phyloP scores from a whole-genome alignment of 805 yeast genomes.

The Limtongia smithiae region DNA sequence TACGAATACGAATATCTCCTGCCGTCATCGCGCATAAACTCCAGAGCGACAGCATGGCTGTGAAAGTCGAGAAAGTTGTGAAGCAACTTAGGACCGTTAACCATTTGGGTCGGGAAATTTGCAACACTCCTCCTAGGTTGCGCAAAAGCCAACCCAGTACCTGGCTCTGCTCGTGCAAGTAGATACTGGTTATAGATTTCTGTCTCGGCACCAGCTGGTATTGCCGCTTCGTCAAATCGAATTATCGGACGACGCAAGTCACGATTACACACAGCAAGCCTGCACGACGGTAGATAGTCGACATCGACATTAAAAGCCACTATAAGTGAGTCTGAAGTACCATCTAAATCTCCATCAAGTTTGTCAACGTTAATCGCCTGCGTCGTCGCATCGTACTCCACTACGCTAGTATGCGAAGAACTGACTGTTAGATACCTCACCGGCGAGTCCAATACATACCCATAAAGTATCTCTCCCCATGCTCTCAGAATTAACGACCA shows the following conservation, averaged over 20 bases:
- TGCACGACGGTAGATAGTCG: not conserved
- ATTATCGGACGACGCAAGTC: not conserved
- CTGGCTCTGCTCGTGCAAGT: no score
- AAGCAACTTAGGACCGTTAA: slow-evolving; percentile 13
- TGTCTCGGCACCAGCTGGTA: no score
- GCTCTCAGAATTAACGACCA: not conserved
- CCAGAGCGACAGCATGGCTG: slow-evolving; percentile 8
- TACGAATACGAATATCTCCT: slow-evolving; percentile 5
- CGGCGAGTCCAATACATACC: slow-evolving; percentile 2
- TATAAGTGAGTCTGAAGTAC: no score
- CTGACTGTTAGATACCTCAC: slow-evolving; percentile 4
- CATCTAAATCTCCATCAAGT: no score
- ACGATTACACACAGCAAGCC: not conserved
- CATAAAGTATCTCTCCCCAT: slow-evolving; percentile 6
- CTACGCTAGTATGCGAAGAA: no score
- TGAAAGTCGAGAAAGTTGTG: slow-evolving; percentile 7
- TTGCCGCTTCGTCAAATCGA: no score
- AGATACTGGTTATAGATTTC: no score
- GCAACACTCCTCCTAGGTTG: not conserved
- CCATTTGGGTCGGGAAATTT: slow-evolving; percentile 3
- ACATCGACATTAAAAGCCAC: not conserved
- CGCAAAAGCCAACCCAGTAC: no score
- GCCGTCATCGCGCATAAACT: slow-evolving; percentile 9
- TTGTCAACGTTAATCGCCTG: no score
- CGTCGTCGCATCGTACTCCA: no score